A percentile compares a stretch with the other conserved stretches of the same genome.
These are phyloP conservation scores for Arthroderma sp. DNA, from an alignment of 2,329 filamentous ascomycete species.

Conservation along the genomic window DNA sequence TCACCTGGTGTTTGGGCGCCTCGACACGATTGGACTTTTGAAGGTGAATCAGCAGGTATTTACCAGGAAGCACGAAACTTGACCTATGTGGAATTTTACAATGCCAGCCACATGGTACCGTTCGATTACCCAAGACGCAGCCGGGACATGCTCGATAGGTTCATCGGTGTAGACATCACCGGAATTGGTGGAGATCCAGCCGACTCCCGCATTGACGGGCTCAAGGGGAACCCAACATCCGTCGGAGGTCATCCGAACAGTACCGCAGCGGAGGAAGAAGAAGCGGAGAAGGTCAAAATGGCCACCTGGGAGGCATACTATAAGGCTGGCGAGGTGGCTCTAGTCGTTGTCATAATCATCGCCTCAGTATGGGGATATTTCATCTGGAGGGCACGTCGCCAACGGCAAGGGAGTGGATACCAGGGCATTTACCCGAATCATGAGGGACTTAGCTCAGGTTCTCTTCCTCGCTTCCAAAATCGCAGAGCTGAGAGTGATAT, in stretches of 20 bases:
- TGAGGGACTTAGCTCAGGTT: constrained; percentile 19
- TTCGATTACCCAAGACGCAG: constrained; percentile 79
- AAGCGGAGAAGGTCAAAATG: constrained; percentile 61
- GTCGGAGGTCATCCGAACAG: constrained; percentile 62
- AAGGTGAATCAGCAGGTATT: constrained; percentile 73
- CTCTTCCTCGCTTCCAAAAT: constrained; percentile 35
- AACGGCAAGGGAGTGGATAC: constrained; percentile 33
- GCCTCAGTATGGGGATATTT: constrained; percentile 63
- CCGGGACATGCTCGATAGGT: constrained; percentile 93
- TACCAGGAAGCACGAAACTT: constrained; percentile 92
- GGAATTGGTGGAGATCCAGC: constrained; percentile 69
- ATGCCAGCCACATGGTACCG: constrained; percentile 95
- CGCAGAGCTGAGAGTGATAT: constrained; percentile 35
- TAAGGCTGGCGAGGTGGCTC: constrained; percentile 71
- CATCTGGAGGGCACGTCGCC: constrained; percentile 44
- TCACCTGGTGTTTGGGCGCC: constrained; percentile 80
- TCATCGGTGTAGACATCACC: constrained; percentile 84
- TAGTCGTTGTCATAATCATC: constrained; percentile 66
- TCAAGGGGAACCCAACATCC: constrained; percentile 64
- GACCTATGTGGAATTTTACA: constrained; percentile 90
- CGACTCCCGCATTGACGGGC: constrained; percentile 72
- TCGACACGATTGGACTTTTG: constrained; percentile 87
- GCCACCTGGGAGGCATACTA: constrained; percentile 84
- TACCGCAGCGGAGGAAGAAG: constrained; percentile 52
- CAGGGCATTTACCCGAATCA: constrained; percentile 32